Base-by-base conservation (phyloP, 805 yeast genomes). In the Kazachstania bromeliacearum region DNA sequence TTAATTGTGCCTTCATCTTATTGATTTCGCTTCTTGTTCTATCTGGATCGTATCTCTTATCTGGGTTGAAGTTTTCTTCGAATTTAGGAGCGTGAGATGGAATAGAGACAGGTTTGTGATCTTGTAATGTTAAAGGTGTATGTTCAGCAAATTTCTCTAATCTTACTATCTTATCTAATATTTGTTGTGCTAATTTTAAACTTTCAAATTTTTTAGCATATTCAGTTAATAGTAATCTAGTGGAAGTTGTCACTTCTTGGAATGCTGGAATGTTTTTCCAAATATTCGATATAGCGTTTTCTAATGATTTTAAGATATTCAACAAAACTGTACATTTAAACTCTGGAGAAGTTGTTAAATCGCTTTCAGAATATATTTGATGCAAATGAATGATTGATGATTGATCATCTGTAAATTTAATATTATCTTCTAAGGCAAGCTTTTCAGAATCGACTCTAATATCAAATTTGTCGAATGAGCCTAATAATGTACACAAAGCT, bases 51-150 rank as follows among this genome's bases (percentile, higher is more conserved):
- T 85, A 82, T 64, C 84, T 88, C 74, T 78, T 84, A 55, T 85
- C 96, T 38, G 96, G 95, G 64, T 88, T 89, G 73, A 79, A 92
- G 67, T 87, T 85, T 53, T 85, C 97, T 63, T 89, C 96, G 57
- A 81, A 92, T 62, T 83, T 79, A 45, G 99, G 99, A 25, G 87
- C 81, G 51, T 72, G 73, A 2, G 95, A 73, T 28, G 87, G 79
- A 52, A 92, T 82, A 3, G 95, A 82, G 38, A 92, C 55, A 17
- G 94, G 85, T 52, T 73, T 75, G 64, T 88, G 96, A 6, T 73
- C 64, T 63, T 92, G 99, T 43, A 92, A 68, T 12, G 75, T 66
- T 49, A 92, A 70, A 39, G 96, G 96, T 39, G 57, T 64, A 41
- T 83, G 73, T 34, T 69, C 75, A 26, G 68, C 64, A 44, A 79